Evolutionary conservation across 2,329 filamentous ascomycete species (phyloP), one percentile per base, ranked within the genome.

Genomic region (Diaporthe velutina): DNA sequence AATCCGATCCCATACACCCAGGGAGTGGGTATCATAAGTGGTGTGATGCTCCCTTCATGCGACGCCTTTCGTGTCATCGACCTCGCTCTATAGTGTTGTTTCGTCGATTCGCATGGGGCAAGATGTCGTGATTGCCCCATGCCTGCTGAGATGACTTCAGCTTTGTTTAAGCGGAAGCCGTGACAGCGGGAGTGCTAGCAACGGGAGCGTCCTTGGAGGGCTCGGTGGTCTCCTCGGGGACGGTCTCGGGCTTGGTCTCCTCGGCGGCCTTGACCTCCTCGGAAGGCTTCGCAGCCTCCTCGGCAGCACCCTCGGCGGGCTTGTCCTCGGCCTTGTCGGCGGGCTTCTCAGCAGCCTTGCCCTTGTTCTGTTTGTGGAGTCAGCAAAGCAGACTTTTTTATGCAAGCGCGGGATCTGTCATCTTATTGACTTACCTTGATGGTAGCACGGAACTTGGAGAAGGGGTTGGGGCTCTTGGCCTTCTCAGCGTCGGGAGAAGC

Each of bases 361-460:
- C 79, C 79, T 83, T 83, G 78, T 83, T 81, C 75, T 76, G 33
- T 30, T 15, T 22, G 33, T 30, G 54, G 68, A 12, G 58, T 75
- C 48, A 76, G 70, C 50, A 50, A 50, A 52, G 12, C 19, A 19
- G 48, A 22, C 48, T 28, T 33, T 25, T 40, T 54, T 25, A 15
- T 13, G 19, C 4, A 12, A 40, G 6, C 15, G 4, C 3, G 22
- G 55, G 80, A 2, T 30, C 12, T 57, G 4, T 9, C 8, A 33
- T 2, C 6, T 1, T 19, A 13, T 40, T 19, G 7, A 73, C 68
- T 57, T 10, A 76, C 75, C 82, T 88, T 89, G 84, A 90, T 89
- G 77, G 88, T 90, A 80, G 87, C 87, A 79, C 88, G 87, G 80
- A 92, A 84, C 88, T 91, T 91, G 76, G 89, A 91, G 87, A 91